A percentile compares a stretch with the other conserved stretches of the same genome.
These are phyloP conservation scores for Salix udensis DNA, from an alignment of 345 rosid species.

Conservation along the genomic window DNA sequence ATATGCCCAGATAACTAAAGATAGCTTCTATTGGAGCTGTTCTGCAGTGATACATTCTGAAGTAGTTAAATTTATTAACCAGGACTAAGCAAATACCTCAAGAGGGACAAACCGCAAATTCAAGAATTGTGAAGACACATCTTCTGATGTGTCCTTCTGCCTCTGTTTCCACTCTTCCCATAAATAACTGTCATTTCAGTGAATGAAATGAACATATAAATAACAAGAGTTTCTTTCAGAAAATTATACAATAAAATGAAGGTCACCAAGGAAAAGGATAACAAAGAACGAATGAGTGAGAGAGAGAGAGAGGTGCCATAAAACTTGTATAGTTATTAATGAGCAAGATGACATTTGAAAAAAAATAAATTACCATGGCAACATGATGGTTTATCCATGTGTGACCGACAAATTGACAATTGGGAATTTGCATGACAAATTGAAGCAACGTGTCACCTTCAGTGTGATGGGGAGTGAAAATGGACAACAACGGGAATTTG, in stretches of 20 bases:
- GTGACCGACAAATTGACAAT: not conserved
- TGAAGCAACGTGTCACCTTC: not conserved
- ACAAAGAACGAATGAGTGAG: not conserved
- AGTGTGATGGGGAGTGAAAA: not conserved
- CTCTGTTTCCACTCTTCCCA: conserved; percentile 95
- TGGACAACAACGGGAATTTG: not conserved
- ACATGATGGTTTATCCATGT: not conserved
- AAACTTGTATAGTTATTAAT: not conserved
- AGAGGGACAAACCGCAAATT: conserved; percentile 86
- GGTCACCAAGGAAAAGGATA: not conserved
- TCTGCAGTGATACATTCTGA: conserved; percentile 5
- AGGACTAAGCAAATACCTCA: conserved; percentile 50
- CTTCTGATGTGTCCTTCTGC: conserved; percentile 63
- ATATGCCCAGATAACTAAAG: not conserved
- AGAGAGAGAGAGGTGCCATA: not conserved
- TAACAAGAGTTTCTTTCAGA: not conserved
- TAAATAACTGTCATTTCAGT: conserved; percentile 58
- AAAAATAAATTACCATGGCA: not conserved
- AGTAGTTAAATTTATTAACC: conserved; percentile 1
- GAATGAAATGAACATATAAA: conserved; percentile 13
- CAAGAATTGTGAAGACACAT: conserved; percentile 65
- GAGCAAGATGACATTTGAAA: not conserved
- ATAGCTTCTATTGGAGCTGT: not conserved
- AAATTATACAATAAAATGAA: not conserved
- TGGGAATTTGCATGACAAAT: not conserved